Base-by-base conservation (phyloP, 1,139 yeast species). In the Kodamaea plutei region DNA sequence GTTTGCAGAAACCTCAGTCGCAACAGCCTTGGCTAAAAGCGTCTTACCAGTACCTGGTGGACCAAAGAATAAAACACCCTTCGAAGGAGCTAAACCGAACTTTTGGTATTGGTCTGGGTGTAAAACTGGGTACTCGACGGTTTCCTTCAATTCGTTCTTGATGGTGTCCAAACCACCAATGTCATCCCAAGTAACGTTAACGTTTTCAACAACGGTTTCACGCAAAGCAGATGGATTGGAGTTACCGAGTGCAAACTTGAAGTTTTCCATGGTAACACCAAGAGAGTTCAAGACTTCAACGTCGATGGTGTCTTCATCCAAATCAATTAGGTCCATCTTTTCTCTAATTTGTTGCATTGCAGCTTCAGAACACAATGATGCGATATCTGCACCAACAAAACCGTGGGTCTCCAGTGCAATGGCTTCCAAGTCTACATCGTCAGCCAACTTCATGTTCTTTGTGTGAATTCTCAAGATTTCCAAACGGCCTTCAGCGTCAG, bases 31-130 rank as follows among this genome's bases (percentile, higher is more conserved):
- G 1, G 97, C 98, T 29, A 91, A 65, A 34, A 91, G 71, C 5
- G 98, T 89, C 66, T 89, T 89, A 85, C 98, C 98, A 43, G 97
- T 89, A 81, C 98, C 98, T 40, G 98, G 98, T 35, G 98, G 98
- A 50, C 99, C 99, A 62, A 84, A 91, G 73, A 93, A 91, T 58
- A 93, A 73, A 45, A 91, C 97, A 69, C 99, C 99, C 69, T 89
- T 89, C 32, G 97, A 79, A 34, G 98, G 98, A 12, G 97, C 82
- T 61, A 91, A 76, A 43, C 98, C 98, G 57, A 91, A 89, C 69
- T 91, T 91, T 64, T 93, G 87, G 68, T 88, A 91, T 74, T 89
- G 95, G 55, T 91, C 98, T 59, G 99, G 97, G 62, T 91, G 97
- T 58, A 89, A 74, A 33, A 91, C 98, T 21, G 99, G 99, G 60